Evolutionary conservation across 2,329 filamentous ascomycete species (phyloP), one percentile per base, ranked within the genome.

Genomic region (Ustulina deusta): DNA sequence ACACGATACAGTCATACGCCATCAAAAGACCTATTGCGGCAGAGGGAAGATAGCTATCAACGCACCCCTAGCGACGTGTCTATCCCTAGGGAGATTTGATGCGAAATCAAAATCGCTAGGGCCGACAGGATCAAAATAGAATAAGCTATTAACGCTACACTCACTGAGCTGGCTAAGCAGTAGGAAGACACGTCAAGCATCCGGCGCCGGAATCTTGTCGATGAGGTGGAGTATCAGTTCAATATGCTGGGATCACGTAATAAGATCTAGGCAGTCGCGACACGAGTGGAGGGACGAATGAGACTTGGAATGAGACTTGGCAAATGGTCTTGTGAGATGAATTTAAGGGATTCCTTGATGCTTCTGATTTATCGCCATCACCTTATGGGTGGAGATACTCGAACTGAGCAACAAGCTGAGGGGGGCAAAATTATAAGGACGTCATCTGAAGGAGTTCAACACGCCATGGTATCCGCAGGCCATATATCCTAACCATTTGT

Each of bases 1-100:
- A 71, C 66, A 69, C 61, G 69, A 69, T 57, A 66, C 62, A 66
- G 66, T 68, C 65, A 52, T 67, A 61, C 54, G 55, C 63, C 29
- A 44, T 49, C 27, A 36, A 57, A 44, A 52, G 27, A 27, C 65
- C 48, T 63, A 69, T 63, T 56, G 60, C 59, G 63, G 59, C 49
- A 49, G 60, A 56, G 49, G 27, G 25, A 34, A 36, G 49, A 20
- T 29, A 25, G 49, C 46, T 46, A 56, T 58, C 58, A 51, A 36
- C 42, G 51, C 22, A 56, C 48, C 36, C 11, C n/a, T 34, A 38
- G 34, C 59, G 55, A 68, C 65, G 65, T 68, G 65, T 68, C 63
- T 61, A 61, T 64, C 22, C 52, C 49, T n/a, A 34, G 22, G 34
- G 36, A 27, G 6, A 42, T 61, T 40, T 9, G 2, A 57, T 44